Conservation (phyloP, 2,329 filamentous ascomycete species). For the Exserohilum rostratum region DNA sequence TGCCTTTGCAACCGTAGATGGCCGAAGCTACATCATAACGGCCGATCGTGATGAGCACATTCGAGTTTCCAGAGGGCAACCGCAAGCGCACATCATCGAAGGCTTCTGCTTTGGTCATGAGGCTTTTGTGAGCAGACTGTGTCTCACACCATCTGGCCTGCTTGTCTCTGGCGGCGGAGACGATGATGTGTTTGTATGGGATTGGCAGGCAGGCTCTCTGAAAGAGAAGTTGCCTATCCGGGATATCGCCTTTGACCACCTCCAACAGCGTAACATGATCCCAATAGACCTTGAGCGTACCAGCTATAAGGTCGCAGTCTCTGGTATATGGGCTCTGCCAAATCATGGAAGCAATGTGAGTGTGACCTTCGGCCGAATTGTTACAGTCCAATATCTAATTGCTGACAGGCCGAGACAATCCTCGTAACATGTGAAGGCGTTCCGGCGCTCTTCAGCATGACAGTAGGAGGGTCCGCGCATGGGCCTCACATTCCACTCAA, state of each 20-base stretch:
- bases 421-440: slow-evolving; percentile 53
- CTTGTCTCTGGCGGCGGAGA: slow-evolving; percentile 90
- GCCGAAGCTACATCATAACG: slow-evolving; percentile 68
- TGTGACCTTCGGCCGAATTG: slow-evolving; percentile 42
- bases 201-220: slow-evolving; percentile 69
- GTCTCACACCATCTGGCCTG: slow-evolving; percentile 66
- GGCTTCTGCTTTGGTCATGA: slow-evolving; percentile 86
- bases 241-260: slow-evolving; percentile 28
- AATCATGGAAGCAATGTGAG: slow-evolving; percentile 44
- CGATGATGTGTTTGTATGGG: slow-evolving; percentile 77
- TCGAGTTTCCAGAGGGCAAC: slow-evolving; percentile 78
- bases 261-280: slow-evolving; percentile 24
- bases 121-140: slow-evolving; percentile 81
- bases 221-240: slow-evolving; percentile 58
- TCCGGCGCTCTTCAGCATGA: slow-evolving; percentile 71
- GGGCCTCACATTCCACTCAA: slow-evolving; percentile 56
- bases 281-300: slow-evolving; percentile 16
- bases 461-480: slow-evolving; percentile 54
- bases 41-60: slow-evolving; percentile 82
- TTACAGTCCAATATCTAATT: slow-evolving; percentile 4
- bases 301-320: slow-evolving; percentile 53
- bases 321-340: slow-evolving; percentile 57
- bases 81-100: slow-evolving; percentile 88
- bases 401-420: slow-evolving; percentile 36
- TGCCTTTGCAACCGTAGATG: slow-evolving; percentile 56